phyloP scores from a whole-genome alignment of 805 yeast species.

The Spathaspora arborariae region DNA sequence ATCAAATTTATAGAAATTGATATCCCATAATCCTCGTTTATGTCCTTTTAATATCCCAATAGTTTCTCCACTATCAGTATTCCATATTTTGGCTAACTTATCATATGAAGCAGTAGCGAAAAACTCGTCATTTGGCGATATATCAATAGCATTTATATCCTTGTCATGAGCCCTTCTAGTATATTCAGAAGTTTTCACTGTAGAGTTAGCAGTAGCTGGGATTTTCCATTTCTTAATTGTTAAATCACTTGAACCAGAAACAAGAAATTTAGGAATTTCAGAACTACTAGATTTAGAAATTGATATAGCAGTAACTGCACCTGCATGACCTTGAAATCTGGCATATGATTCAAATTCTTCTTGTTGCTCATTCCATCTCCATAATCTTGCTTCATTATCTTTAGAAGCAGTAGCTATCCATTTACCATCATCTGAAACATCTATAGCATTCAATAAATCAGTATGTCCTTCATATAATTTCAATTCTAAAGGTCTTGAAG shows the following conservation, averaged over 20 bases:
- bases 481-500: constrained; percentile 57
- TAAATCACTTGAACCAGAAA: constrained; percentile 83
- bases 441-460: constrained; percentile 79
- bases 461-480: constrained; percentile 74
- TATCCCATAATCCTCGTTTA: constrained; percentile 92
- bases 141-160: constrained; percentile 85
- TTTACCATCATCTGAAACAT: constrained; percentile 69
- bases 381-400: constrained; percentile 79
- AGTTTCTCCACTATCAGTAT: constrained; percentile 78
- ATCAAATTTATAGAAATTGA: constrained; percentile 76
- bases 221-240: constrained; percentile 85
- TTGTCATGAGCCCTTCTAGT: constrained; percentile 97
- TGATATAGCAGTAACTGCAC: constrained; percentile 78
- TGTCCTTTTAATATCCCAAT: constrained; percentile 85
- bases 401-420: constrained; percentile 94
- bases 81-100: constrained; percentile 89
- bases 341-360: constrained; percentile 47
- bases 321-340: constrained; percentile 79
- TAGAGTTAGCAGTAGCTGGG: constrained; percentile 37
- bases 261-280: constrained; percentile 56
- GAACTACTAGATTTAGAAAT: constrained; percentile 51
- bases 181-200: constrained; percentile 65
- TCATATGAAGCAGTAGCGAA: constrained; percentile 96
- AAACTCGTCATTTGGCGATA: constrained; percentile 84
- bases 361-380: constrained; percentile 57